Base-by-base conservation (phyloP, 1,284 basidiomycete genomes). In the Fomitopsis betulina region DNA sequence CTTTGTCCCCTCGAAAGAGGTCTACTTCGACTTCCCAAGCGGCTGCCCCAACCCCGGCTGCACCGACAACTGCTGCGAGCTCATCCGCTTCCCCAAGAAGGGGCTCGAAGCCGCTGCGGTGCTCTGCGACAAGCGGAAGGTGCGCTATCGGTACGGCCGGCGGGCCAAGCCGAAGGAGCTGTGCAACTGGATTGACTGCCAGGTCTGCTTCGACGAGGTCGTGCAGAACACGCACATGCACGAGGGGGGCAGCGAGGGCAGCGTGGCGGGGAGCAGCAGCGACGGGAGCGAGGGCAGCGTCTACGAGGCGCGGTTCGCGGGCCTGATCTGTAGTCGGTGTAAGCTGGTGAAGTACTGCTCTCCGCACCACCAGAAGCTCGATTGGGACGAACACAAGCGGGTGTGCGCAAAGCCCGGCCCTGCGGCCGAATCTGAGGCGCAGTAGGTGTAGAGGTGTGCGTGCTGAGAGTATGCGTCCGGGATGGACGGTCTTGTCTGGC, bases 151-250 rank as follows among this genome's bases (percentile, higher is more conserved):
- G 49, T 76, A 75, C 54, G 79, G 80, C 33, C 77, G 75, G 64
- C 75, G 73, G 53, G 70, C 84, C 7, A 79, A 75, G 62, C 63
- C 76, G 40, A 77, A 75, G 61, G 80, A 85, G 68, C 87, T 89
- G 85, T 89, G 87, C 70, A 89, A 89, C 66, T 89, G 87, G 87
- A 84, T 89, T 58, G 86, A 89, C 62, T 89, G 87, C 65, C 76
- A 82, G 62, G 74, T 81, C 39, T 78, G 76, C 60, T 89, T 89
- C 64, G 81, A 82, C 53, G 79, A 80, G 43, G 62, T 66, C 9
- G 63, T 63, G 27, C 43, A 50, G 6, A 13, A 43, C 10, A 32
- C 30, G 17, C 42, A 49, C 5, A 17, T 32, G 3, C 17, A 45
- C 5, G 59, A 60, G 32, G 58, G 51, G 8, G 50, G 49, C 2